These are phyloP conservation scores for Geotrichum klebahnii DNA, from an alignment of 1,139 yeast species.

Conservation along the genomic window DNA sequence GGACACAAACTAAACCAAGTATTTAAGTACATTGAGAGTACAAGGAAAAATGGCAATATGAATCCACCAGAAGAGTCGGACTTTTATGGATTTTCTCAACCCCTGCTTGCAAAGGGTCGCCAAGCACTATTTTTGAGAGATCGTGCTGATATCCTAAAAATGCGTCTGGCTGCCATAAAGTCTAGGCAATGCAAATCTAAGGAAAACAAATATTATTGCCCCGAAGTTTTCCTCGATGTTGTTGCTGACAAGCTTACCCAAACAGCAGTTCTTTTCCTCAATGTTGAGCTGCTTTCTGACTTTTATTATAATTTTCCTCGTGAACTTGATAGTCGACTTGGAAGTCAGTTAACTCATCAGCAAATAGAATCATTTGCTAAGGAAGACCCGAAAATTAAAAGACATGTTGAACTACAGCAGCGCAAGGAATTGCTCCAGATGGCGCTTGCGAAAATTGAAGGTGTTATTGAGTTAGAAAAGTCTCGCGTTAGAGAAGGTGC, in stretches of 20 bases:
- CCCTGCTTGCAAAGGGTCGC: slow-evolving; percentile 65
- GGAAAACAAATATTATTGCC: slow-evolving; percentile 84
- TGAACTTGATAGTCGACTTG: slow-evolving; percentile 75
- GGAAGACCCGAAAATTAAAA: slow-evolving; percentile 86
- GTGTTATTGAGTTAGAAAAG: slow-evolving; percentile 73
- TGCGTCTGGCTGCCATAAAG: slow-evolving; percentile 74
- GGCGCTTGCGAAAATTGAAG: slow-evolving; percentile 81
- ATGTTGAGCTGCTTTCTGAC: slow-evolving; percentile 89
- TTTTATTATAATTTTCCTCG: slow-evolving; percentile 95
- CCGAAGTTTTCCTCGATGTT: slow-evolving; percentile 88
- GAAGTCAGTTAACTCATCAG: slow-evolving; percentile 59
- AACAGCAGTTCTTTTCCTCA: slow-evolving; percentile 86
- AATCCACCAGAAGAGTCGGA: slow-evolving; percentile 46
- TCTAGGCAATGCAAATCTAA: slow-evolving; percentile 71
- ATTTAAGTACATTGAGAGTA: slow-evolving; percentile 59
- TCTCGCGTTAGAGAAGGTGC: slow-evolving; percentile 21
- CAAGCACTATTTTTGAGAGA: slow-evolving; percentile 81
- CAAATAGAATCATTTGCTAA: slow-evolving; percentile 87
- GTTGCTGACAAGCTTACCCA: slow-evolving; percentile 87
- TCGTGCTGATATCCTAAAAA: slow-evolving; percentile 63
- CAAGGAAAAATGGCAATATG: slow-evolving; percentile 42
- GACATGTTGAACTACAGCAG: slow-evolving; percentile 89
- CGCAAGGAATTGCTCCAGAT: slow-evolving; percentile 81
- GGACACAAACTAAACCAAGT: slow-evolving; percentile 79
- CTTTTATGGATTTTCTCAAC: slow-evolving; percentile 70